Percentiles rank a stretch among this genome's conserved stretches.
Evolutionary conservation across 31 red algal species (phyloP).

Genomic region (Asparagopsis taxiformis): DNA sequence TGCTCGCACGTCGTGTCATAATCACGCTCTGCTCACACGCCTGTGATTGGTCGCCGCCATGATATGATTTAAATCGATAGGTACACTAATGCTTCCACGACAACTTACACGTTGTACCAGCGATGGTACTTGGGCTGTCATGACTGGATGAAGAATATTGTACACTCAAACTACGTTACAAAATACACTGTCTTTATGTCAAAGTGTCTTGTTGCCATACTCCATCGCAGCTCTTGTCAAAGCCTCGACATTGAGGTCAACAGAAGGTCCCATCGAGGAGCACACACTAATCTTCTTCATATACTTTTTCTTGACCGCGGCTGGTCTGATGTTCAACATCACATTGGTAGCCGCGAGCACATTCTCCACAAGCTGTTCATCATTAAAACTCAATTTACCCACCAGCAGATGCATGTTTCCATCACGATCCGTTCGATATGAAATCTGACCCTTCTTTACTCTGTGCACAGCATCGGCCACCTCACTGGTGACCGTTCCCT

Average conservation of each 20-base stretch:
- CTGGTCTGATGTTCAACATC: constrained; percentile 25
- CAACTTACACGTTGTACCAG: no score
- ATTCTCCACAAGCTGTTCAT: constrained; percentile 46
- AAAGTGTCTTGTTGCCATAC: no score
- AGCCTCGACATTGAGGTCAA: constrained; percentile 53
- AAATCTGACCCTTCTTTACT: constrained; percentile 36
- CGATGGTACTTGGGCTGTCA: no score
- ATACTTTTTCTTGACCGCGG: constrained; percentile 38
- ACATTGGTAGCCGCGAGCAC: constrained; percentile 16
- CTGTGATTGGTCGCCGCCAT: no score
- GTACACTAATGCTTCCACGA: no score
- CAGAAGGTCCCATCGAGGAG: constrained; percentile 56
- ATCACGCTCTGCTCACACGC: no score
- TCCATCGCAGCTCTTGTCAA: no score
- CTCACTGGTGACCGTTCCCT: constrained; percentile 26
- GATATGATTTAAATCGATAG: no score
- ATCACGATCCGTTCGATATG: constrained; percentile 36
- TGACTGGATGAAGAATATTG: no score
- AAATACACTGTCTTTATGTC: no score
- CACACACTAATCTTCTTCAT: constrained; percentile 26
- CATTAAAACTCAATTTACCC: constrained; percentile 57
- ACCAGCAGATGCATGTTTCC: constrained; percentile 49
- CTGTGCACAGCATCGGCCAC: constrained; percentile 9
- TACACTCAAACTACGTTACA: no score
- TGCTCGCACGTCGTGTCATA: no score